Conservation (phyloP, 108 stramenopile species). For the Fragilariopsis cylindrus region DNA sequence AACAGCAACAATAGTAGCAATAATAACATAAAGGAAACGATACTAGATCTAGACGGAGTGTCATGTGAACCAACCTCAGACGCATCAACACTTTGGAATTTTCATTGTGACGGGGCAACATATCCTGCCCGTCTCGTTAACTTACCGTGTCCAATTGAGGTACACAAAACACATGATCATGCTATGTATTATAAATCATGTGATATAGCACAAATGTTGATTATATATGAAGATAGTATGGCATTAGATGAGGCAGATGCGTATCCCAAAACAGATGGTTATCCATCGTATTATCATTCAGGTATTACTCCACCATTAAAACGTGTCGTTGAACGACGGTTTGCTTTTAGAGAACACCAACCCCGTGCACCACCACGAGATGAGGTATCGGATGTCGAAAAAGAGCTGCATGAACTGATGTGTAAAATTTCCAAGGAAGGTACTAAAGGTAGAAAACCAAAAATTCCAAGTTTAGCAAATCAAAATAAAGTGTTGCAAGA, state of each 20-base stretch:
- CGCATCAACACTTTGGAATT: slow-evolving; percentile 76
- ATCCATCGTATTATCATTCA: slow-evolving; percentile 16
- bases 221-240: slow-evolving; percentile 88
- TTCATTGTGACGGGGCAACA: slow-evolving; percentile 84
- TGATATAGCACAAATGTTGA: slow-evolving; percentile 92
- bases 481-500: slow-evolving; percentile 73
- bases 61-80: slow-evolving; percentile 63
- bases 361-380: slow-evolving; percentile 48
- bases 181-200: slow-evolving; percentile 87
- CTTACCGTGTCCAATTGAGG: slow-evolving; percentile 90
- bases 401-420: slow-evolving; percentile 67
- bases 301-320: slow-evolving; percentile 88
- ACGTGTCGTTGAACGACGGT: slow-evolving; percentile 82
- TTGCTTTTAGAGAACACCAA: slow-evolving; percentile 69
- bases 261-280: slow-evolving; percentile 51
- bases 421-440: slow-evolving; percentile 53
- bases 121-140: slow-evolving; percentile 93
- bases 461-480: slow-evolving; percentile 39
- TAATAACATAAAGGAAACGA: slow-evolving; percentile 33
- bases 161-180: slow-evolving; percentile 92
- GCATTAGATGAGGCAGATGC: slow-evolving; percentile 87
- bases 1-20: neutral
- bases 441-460: slow-evolving; percentile 37
- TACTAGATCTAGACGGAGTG: slow-evolving; percentile 82
- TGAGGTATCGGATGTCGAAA: slow-evolving; percentile 69